phyloP scores from a whole-genome alignment of 129 eudicot species.

The Pittosporum tobira region DNA sequence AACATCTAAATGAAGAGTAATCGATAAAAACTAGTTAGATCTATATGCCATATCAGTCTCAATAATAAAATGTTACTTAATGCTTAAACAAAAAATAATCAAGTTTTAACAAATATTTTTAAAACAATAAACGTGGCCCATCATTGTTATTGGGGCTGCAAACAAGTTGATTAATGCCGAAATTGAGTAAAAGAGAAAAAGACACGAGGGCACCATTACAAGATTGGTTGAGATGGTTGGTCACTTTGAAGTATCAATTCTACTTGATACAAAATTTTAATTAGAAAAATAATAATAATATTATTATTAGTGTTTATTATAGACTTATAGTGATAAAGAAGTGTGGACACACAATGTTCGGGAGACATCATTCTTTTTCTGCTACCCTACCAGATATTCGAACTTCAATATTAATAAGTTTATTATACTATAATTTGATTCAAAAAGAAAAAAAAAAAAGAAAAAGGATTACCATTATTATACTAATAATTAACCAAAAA shows the following conservation, averaged over 20 bases:
- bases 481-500: too few species aligned
- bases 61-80: too few species aligned
- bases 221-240: not conserved
- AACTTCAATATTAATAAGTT: not conserved
- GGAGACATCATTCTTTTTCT: too few species aligned
- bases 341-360: not conserved
- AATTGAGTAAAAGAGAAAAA: conserved; percentile 1
- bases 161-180: conserved; percentile 5
- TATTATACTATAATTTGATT: too few species aligned
- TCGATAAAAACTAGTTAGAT: too few species aligned
- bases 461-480: too few species aligned
- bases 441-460: too few species aligned
- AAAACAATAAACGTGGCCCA: not conserved
- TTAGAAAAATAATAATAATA: not conserved
- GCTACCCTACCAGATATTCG: not conserved
- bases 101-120: too few species aligned
- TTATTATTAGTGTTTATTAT: not conserved
- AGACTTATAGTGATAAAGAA: too few species aligned
- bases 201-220: not conserved
- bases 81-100: too few species aligned
- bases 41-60: too few species aligned
- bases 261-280: not conserved
- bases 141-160: conserved; percentile 2
- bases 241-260: conserved; percentile 5
- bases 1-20: too few species aligned